Evolutionary conservation across 495 filamentous ascomycete genomes (phyloP).

Genomic region (Rhypophila decipiens): DNA sequence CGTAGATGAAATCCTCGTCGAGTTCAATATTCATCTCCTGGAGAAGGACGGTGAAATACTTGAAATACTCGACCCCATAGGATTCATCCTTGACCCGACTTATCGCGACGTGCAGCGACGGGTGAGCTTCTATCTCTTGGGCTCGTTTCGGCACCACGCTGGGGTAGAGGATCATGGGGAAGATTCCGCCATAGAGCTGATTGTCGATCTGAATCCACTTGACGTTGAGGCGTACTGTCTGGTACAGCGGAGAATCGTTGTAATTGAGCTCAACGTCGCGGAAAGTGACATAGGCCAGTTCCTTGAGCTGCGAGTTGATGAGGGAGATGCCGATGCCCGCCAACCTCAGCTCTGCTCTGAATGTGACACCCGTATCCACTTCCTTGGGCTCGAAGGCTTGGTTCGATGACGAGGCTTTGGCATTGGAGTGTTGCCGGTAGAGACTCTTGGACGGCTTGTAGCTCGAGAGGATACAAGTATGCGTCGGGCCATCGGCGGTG

Average conservation of each 20-base stretch:
- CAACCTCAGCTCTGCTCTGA: constrained; percentile 79
- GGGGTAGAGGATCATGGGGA: constrained; percentile 94
- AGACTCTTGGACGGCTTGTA: constrained; percentile 90
- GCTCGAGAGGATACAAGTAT: constrained; percentile 90
- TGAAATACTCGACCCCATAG: constrained; percentile 96
- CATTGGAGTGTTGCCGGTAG: constrained; percentile 76
- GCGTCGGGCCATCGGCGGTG: constrained; percentile 86
- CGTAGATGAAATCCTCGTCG: constrained; percentile 96
- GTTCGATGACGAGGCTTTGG: constrained; percentile 41
- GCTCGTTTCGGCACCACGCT: constrained; percentile 98
- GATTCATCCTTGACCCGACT: constrained; percentile 97
- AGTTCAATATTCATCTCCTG: constrained; percentile 98
- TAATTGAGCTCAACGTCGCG: constrained; percentile 88
- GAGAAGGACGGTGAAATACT: constrained; percentile 87
- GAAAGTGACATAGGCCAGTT: constrained; percentile 90
- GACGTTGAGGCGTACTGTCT: constrained; percentile 79
- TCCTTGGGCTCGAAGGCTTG: constrained; percentile 90
- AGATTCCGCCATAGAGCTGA: constrained; percentile 95
- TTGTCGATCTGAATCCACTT: constrained; percentile 99
- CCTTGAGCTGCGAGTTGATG: constrained; percentile 84
- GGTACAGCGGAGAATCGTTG: constrained; percentile 84
- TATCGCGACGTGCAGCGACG: constrained; percentile 84
- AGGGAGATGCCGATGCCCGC: constrained; percentile 91
- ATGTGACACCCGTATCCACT: constrained; percentile 75
- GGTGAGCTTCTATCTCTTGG: constrained; percentile 94